Evolutionary conservation across 441 rosid species (phyloP).

Genomic region (Jatropha multifida): DNA sequence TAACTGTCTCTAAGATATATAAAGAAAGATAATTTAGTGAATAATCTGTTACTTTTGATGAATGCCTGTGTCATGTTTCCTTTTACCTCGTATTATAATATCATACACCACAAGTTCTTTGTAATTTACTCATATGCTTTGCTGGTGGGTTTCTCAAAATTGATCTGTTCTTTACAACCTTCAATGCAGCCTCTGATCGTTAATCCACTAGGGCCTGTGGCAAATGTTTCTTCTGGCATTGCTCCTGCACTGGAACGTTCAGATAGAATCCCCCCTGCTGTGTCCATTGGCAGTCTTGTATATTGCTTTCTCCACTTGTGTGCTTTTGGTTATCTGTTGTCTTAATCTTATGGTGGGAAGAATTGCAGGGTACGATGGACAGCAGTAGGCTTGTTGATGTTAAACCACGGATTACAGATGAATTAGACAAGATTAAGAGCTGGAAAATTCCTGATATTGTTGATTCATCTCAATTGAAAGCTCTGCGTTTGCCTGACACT

Average conservation of each 20-base stretch:
- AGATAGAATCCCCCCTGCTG: constrained; percentile 44
- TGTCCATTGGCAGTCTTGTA: constrained; percentile 44
- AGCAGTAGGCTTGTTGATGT: constrained; percentile 48
- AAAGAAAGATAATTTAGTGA: neutral
- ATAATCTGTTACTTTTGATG: neutral
- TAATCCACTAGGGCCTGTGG: constrained; percentile 44
- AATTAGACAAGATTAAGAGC: constrained; percentile 39
- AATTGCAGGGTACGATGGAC: constrained; percentile 43
- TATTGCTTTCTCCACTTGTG: constrained; percentile 22
- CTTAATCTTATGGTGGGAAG: constrained; percentile 18
- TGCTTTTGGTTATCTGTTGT: constrained; percentile 16
- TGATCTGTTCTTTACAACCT: neutral
- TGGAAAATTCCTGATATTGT: constrained; percentile 47
- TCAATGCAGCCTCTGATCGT: constrained; percentile 44
- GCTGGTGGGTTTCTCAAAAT: constrained; percentile 14
- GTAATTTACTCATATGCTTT: neutral
- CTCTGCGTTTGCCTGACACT: constrained; percentile 44
- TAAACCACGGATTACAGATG: constrained; percentile 48
- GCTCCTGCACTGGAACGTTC: constrained; percentile 42
- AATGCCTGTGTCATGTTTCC: neutral
- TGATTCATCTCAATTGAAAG: constrained; percentile 44
- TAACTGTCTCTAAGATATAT: neutral
- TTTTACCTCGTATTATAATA: neutral
- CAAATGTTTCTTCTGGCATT: constrained; percentile 39
- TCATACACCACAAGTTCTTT: neutral